These are phyloP conservation scores for Barnettozyma californica DNA, from an alignment of 805 yeast species.

Conservation along the genomic window DNA sequence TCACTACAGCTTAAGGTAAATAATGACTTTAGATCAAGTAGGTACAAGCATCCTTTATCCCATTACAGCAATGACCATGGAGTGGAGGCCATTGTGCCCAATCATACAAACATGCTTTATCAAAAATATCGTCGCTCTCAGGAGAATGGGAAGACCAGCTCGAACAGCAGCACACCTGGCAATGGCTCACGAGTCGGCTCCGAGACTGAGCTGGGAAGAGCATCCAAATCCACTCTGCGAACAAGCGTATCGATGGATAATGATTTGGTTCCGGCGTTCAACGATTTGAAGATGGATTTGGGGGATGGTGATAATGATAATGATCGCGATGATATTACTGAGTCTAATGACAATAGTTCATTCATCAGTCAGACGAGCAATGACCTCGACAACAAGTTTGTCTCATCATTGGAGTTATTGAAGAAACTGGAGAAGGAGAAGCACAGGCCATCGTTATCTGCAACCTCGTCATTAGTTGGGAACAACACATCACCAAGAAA, in stretches of 20 bases:
- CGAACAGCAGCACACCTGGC: neutral
- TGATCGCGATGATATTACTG: neutral
- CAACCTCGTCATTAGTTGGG: neutral
- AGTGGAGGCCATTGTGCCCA: conserved; percentile 18
- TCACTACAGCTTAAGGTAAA: neutral
- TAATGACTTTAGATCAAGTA: neutral
- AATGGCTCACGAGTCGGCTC: neutral
- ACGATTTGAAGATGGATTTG: conserved; percentile 20
- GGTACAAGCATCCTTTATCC: conserved; percentile 20
- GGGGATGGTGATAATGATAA: conserved; percentile 5
- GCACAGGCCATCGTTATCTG: neutral
- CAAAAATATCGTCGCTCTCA: conserved; percentile 13
- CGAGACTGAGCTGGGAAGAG: neutral
- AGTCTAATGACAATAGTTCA: neutral
- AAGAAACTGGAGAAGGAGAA: neutral
- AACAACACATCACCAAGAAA: neutral
- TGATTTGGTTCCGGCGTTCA: conserved; percentile 23
- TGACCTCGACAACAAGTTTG: conserved; percentile 7
- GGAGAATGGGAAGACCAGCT: neutral
- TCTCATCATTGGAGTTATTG: neutral
- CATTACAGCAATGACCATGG: conserved; percentile 14
- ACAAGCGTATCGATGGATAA: conserved; percentile 17
- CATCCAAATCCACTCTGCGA: conserved; percentile 2
- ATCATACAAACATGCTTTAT: conserved; percentile 13
- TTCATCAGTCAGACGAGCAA: neutral